Conservation (phyloP, 352 stramenopile species). For the Elongisporangium prolatum region DNA sequence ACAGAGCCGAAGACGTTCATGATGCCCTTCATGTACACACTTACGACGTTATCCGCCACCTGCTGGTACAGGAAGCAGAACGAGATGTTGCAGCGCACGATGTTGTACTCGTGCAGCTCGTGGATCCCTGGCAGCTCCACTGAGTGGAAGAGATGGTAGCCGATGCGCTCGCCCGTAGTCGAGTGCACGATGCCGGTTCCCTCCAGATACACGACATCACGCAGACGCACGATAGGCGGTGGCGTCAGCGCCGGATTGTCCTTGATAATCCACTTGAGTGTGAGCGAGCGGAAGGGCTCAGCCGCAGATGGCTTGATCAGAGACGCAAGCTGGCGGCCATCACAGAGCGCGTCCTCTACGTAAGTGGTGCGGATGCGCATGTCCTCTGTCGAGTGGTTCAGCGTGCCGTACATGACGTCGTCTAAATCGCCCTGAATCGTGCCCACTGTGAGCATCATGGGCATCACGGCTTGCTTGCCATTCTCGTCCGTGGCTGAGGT, state of each 20-base stretch:
- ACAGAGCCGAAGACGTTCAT: slow-evolving; percentile 32
- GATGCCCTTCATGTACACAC: slow-evolving; percentile 33
- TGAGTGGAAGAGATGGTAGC: slow-evolving; percentile 31
- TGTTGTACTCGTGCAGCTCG: slow-evolving; percentile 29
- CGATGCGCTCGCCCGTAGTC: slow-evolving; percentile 35
- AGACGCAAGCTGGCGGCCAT: too few relatives aligned
- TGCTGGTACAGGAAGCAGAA: slow-evolving; percentile 50
- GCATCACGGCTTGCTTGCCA: not conserved
- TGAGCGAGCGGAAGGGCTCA: too few relatives aligned
- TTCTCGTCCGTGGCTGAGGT: not conserved
- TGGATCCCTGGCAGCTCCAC: slow-evolving; percentile 18
- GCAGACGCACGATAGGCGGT: slow-evolving; percentile 27
- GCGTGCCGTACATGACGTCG: too few relatives aligned
- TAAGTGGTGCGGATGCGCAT: too few relatives aligned
- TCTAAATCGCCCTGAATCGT: too few relatives aligned
- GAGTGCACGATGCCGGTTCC: slow-evolving; percentile 31
- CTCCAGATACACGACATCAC: slow-evolving; percentile 55
- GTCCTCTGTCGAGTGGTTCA: too few relatives aligned
- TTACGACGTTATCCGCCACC: slow-evolving; percentile 23
- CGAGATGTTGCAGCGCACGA: slow-evolving; percentile 48
- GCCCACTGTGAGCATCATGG: not conserved
- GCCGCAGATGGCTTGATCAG: too few relatives aligned
- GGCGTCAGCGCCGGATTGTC: not conserved
- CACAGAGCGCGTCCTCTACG: too few relatives aligned
- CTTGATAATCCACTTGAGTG: not conserved